A percentile compares a stretch with the other conserved stretches of the same genome.
Evolutionary conservation across 495 filamentous ascomycete genomes (phyloP).

Genomic region (Tetracladium setigerum): DNA sequence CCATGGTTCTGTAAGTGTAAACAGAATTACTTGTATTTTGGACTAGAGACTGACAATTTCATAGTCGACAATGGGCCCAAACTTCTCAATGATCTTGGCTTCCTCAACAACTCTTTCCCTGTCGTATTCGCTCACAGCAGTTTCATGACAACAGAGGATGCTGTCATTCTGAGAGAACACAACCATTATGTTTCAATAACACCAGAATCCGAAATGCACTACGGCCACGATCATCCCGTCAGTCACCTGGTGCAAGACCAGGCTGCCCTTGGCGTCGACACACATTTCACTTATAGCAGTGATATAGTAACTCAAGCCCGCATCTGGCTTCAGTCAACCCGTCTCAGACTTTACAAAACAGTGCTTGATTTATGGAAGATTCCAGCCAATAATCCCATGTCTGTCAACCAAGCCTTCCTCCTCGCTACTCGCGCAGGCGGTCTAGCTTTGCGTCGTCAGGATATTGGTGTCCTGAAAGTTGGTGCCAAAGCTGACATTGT

Average conservation of each 20-base stretch:
- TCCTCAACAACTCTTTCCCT: slow-evolving; percentile 28
- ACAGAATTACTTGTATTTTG: background rate
- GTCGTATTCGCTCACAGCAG: slow-evolving; percentile 35
- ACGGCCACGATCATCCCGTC: slow-evolving; percentile 31
- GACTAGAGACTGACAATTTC: background rate
- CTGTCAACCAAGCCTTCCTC: slow-evolving; percentile 41
- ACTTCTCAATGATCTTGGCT: slow-evolving; percentile 21
- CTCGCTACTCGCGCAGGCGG: slow-evolving; percentile 40
- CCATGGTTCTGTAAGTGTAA: slow-evolving; percentile 26
- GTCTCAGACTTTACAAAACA: slow-evolving; percentile 24
- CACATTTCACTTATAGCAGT: slow-evolving; percentile 34
- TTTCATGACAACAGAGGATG: slow-evolving; percentile 23
- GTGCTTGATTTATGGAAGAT: slow-evolving; percentile 35
- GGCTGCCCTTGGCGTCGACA: slow-evolving; percentile 37
- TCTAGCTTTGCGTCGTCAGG: slow-evolving; percentile 33
- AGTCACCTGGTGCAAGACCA: slow-evolving; percentile 32
- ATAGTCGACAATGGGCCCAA: slow-evolving; percentile 28
- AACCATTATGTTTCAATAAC: slow-evolving; percentile 39
- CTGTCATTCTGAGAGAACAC: slow-evolving; percentile 23
- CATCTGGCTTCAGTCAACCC: slow-evolving; percentile 30
- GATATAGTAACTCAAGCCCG: slow-evolving; percentile 39
- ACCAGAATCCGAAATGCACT: slow-evolving; percentile 37
- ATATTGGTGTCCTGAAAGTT: slow-evolving; percentile 36
- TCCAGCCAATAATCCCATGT: slow-evolving; percentile 31
- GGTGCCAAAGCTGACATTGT: slow-evolving; percentile 43